These are phyloP conservation scores for Apiotrichum domesticum DNA, from an alignment of 1,284 basidiomycete species.

Conservation along the genomic window DNA sequence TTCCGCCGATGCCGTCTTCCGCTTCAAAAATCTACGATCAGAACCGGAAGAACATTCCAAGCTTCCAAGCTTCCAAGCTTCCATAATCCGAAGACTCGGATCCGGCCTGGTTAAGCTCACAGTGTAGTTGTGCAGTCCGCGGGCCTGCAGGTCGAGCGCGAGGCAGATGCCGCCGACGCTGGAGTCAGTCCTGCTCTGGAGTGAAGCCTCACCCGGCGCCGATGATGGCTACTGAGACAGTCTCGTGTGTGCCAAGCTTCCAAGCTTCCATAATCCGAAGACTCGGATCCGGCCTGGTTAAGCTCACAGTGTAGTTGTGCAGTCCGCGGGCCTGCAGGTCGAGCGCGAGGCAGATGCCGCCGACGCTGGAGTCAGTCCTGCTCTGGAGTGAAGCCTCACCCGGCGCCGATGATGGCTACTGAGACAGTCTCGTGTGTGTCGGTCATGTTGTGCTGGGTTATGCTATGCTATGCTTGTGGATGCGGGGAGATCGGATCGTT, in stretches of 20 bases:
- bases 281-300: no score
- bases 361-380: slow-evolving; percentile 10
- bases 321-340: slow-evolving; percentile 20
- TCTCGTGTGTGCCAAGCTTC: background rate
- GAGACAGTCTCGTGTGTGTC: background rate
- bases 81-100: no score
- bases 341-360: slow-evolving; percentile 23
- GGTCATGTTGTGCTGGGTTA: no score
- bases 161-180: slow-evolving; percentile 24
- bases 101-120: slow-evolving; percentile 9
- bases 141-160: slow-evolving; percentile 19
- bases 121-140: slow-evolving; percentile 23
- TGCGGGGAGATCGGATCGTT: no score
- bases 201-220: slow-evolving; percentile 23
- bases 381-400: slow-evolving; percentile 13
- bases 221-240: slow-evolving; percentile 20
- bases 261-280: no score
- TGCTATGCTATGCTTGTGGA: no score
- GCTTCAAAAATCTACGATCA: slow-evolving; percentile 1
- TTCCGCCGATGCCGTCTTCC: slow-evolving; percentile 1
- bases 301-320: slow-evolving; percentile 23
- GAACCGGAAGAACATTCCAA: background rate
- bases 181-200: background rate
- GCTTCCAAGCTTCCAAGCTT: no score
- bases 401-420: slow-evolving; percentile 27